Evolutionary conservation across 2,329 filamentous ascomycete species (phyloP), one percentile per base, ranked within the genome.

Genomic region (Exophiala calicioides): DNA sequence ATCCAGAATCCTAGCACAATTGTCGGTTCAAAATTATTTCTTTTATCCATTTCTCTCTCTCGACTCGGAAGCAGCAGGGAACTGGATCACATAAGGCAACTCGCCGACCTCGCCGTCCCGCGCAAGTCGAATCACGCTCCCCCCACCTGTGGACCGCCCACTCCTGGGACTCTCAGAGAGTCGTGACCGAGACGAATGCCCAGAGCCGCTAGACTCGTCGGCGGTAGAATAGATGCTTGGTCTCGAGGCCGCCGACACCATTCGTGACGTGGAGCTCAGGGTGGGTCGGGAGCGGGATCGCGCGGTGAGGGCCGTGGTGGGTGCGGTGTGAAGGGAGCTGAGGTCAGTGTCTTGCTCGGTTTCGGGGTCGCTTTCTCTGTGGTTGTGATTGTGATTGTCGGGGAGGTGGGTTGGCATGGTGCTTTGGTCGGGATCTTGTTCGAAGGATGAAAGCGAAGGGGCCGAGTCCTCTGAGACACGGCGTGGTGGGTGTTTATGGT

Each of bases 381-480:
- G 24, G 34, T 24, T 15, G 20, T 31, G 13, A 0, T 24, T 18
- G 9, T 45, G 41, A 26, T 37, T 40, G 18, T 44, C 44, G 8
- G 30, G 30, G 31, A 5, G 35, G 16, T 34, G 33, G 12, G 15
- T 20, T n/a, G n/a, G n/a, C n/a, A n/a, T n/a, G 40, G 18, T 27
- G 23, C 13, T 33, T 19, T 13, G 34, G 15, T 16, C 5, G 15
- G 32, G 32, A 6, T 42, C 26, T 5, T 44, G 38, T 20, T 54
- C 53, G 6, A 26, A 16, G 16, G 54, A 55, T 9, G 52, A 44
- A 4, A 53, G 31, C 3, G 55, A 55, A 6, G 52, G 52, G 4
- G 48, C 55, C 8, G 55, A 57, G 24, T 57, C 55, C 30, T 57
- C 55, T 3, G 52, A 55, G 16, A 55, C 29, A 13, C 49, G 49